phyloP scores from a whole-genome alignment of 2,329 filamentous ascomycete species.

The Stenocarpella maydis region DNA sequence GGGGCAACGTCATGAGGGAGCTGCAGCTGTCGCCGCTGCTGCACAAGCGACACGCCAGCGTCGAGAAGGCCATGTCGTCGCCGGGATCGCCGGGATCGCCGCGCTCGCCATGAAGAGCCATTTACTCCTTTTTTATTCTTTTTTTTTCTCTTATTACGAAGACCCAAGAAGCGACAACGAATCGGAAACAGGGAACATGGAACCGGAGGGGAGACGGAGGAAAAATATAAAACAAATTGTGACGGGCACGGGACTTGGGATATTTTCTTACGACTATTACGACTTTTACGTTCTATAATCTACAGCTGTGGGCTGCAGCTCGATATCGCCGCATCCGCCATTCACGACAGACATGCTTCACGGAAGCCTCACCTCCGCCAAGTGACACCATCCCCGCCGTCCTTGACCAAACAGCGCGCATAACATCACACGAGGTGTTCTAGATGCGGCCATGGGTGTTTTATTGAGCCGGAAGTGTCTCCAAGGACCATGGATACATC shows the following conservation, averaged over 20 bases:
- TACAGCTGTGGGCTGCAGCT: slow-evolving; percentile 23
- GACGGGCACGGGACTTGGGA: background rate
- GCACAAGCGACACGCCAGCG: slow-evolving; percentile 68
- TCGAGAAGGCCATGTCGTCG: slow-evolving; percentile 63
- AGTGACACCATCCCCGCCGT: background rate
- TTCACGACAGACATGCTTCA: background rate
- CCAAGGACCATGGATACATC: slow-evolving; percentile 4
- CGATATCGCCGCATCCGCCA: background rate
- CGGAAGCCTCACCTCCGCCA: background rate
- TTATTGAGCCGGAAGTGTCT: slow-evolving; percentile 12
- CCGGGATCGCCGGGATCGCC: background rate
- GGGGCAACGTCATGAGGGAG: slow-evolving; percentile 70
- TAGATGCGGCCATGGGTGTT: background rate
- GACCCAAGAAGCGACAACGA: background rate
- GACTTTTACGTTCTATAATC: slow-evolving; percentile 33
- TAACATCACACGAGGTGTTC: background rate
- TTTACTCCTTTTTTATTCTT: background rate
- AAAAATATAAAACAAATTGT: slow-evolving; percentile 33
- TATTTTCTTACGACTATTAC: slow-evolving; percentile 29
- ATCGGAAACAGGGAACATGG: background rate
- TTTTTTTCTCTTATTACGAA: background rate
- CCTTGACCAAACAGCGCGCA: background rate
- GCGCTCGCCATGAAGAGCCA: background rate
- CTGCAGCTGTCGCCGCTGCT: slow-evolving; percentile 68
- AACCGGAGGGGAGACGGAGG: slow-evolving; percentile 37